Conservation (phyloP, 1,139 yeast genomes). For the Taiozyma sp. region DNA sequence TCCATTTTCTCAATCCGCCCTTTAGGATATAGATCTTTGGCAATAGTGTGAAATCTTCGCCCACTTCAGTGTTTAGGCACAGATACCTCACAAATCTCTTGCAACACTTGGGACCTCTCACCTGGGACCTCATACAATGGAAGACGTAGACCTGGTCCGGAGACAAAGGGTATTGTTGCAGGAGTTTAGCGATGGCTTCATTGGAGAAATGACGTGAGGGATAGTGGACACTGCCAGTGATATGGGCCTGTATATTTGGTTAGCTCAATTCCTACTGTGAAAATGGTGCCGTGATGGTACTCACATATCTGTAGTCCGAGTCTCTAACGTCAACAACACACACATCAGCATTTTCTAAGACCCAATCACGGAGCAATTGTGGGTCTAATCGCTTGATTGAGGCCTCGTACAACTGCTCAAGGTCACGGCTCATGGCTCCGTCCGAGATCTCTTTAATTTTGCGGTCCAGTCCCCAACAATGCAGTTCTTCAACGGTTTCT, state of each 20-base stretch:
- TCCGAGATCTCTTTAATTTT: background rate
- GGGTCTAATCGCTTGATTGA: background rate
- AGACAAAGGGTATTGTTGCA: slow-evolving; percentile 51
- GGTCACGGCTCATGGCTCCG: background rate
- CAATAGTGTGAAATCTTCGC: slow-evolving; percentile 1
- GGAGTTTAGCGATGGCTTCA: slow-evolving; percentile 35
- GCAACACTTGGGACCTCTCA: slow-evolving; percentile 19
- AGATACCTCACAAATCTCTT: slow-evolving; percentile 10
- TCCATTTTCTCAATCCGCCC: slow-evolving; percentile 23
- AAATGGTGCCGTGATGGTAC: background rate
- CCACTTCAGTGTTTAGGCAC: slow-evolving; percentile 1
- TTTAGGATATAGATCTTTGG: slow-evolving; percentile 15
- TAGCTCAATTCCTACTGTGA: background rate
- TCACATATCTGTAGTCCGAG: slow-evolving; percentile 15
- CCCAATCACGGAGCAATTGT: slow-evolving; percentile 10
- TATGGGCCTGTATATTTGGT: slow-evolving; percentile 1
- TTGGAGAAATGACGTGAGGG: slow-evolving; percentile 12
- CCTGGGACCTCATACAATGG: slow-evolving; percentile 24
- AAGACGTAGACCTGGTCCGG: slow-evolving; percentile 26
- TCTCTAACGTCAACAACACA: slow-evolving; percentile 20
- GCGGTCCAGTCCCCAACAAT: too few relatives aligned
- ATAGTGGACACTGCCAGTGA: slow-evolving; percentile 9
- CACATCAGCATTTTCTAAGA: slow-evolving; percentile 1
- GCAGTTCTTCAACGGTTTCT: too few relatives aligned
- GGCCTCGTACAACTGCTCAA: background rate